Evolutionary conservation across 2,329 filamentous ascomycete genomes (phyloP).

Genomic region (Fusarium palustre): DNA sequence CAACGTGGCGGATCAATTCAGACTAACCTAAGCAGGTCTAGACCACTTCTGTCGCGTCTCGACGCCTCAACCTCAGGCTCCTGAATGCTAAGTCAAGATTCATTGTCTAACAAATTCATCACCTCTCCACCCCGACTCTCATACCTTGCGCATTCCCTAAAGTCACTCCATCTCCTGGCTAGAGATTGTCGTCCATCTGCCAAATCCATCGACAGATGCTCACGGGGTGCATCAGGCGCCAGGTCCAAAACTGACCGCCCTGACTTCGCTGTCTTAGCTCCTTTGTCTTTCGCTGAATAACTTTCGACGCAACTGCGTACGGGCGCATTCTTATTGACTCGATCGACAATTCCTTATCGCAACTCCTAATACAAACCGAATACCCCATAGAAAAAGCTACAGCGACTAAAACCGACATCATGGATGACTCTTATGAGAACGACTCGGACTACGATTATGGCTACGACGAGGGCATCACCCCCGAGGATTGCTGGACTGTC

Average conservation of each 20-base stretch:
- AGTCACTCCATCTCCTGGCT: conserved; percentile 27
- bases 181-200: conserved; percentile 35
- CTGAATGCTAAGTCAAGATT: conserved; percentile 42
- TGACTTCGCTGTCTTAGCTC: conserved; percentile 43
- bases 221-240: conserved; percentile 51
- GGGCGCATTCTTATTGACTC: conserved; percentile 19
- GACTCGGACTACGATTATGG: conserved; percentile 76
- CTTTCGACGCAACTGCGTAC: conserved; percentile 26
- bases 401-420: conserved; percentile 47
- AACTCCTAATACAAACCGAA: background rate
- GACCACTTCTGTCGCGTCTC: conserved; percentile 38
- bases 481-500: conserved; percentile 98
- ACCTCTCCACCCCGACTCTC: conserved; percentile 34
- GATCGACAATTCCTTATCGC: conserved; percentile 16
- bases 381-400: background rate
- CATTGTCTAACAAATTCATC: conserved; percentile 47
- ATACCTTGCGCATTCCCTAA: conserved; percentile 38
- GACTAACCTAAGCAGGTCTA: conserved; percentile 13
- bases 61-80: conserved; percentile 42
- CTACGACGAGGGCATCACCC: conserved; percentile 81
- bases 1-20: background rate
- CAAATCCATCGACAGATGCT: conserved; percentile 48
- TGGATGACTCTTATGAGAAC: conserved; percentile 67
- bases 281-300: conserved; percentile 36
- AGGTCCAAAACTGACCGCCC: conserved; percentile 50